A percentile compares a stretch with the other conserved stretches of the same genome.
Evolutionary conservation across 495 filamentous ascomycete genomes (phyloP).

Genomic region (Penicillium parvum): DNA sequence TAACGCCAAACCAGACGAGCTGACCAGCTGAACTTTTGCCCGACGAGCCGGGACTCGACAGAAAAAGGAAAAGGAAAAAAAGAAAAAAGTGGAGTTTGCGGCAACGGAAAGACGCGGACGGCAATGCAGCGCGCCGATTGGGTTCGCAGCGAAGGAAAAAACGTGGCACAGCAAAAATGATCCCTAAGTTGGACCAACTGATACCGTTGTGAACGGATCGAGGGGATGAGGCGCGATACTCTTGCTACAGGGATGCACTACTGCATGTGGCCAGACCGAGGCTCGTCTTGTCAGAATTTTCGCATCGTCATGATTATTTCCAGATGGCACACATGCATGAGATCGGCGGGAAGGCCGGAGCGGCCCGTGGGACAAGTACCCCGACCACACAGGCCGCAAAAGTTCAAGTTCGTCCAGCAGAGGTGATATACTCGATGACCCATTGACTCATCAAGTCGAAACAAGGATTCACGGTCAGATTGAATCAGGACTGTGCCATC

Average conservation of each 20-base stretch:
- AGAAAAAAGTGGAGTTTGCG: conserved; percentile 27
- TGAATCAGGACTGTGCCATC: no score
- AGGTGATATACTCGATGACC: no score
- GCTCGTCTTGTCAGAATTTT: background rate
- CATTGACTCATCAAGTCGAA: no score
- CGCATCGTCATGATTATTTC: background rate
- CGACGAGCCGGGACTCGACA: no score
- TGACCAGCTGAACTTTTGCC: no score
- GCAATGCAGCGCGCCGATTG: conserved; percentile 39
- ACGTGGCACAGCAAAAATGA: conserved; percentile 30
- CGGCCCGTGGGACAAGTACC: conserved; percentile 43
- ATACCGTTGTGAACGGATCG: background rate
- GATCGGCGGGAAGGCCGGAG: conserved; percentile 47
- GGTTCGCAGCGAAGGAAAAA: conserved; percentile 25
- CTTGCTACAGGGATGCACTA: background rate
- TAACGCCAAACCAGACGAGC: conserved; percentile 14
- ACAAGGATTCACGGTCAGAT: no score
- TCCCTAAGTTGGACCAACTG: background rate
- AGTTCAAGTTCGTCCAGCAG: conserved; percentile 8
- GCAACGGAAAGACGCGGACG: conserved; percentile 41
- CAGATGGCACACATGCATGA: conserved; percentile 40
- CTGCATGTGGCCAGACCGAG: background rate
- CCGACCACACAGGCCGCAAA: conserved; percentile 19
- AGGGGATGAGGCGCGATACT: background rate
- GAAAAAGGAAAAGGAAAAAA: no score